These are phyloP conservation scores for Zoysia japonica DNA, from an alignment of 176 grass and related monocot genomes.

Conservation along the genomic window DNA sequence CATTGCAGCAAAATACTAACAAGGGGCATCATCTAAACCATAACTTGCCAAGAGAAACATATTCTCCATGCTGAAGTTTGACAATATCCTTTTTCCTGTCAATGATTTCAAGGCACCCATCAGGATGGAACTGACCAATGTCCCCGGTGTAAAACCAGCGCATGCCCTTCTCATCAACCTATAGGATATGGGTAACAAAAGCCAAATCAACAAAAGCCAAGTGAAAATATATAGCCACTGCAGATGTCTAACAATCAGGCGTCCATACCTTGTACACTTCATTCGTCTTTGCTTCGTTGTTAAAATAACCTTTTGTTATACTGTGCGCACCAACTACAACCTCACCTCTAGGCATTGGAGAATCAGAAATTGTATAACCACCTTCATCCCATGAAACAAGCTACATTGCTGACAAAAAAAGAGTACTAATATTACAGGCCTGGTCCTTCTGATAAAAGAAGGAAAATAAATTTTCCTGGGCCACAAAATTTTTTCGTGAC, in stretches of 20 bases:
- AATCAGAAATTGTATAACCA: slow-evolving; percentile 75
- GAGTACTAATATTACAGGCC: background rate
- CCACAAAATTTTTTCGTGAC: background rate
- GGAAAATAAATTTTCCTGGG: background rate
- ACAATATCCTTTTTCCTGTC: slow-evolving; percentile 95
- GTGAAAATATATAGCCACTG: slow-evolving; percentile 1
- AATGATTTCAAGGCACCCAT: slow-evolving; percentile 84
- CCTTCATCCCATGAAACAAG: slow-evolving; percentile 86
- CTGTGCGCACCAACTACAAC: slow-evolving; percentile 70
- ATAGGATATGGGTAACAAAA: background rate
- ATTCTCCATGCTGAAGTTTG: slow-evolving; percentile 95
- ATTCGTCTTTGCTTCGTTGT: slow-evolving; percentile 80
- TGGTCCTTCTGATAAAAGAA: background rate
- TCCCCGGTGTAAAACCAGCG: slow-evolving; percentile 91
- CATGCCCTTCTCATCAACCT: slow-evolving; percentile 76
- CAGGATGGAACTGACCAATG: slow-evolving; percentile 86
- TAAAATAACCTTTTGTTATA: slow-evolving; percentile 82
- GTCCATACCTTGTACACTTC: slow-evolving; percentile 71
- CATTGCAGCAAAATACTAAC: slow-evolving; percentile 14
- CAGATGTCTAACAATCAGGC: background rate
- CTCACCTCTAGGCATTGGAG: slow-evolving; percentile 83
- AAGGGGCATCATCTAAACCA: slow-evolving; percentile 4
- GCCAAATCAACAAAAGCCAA: background rate
- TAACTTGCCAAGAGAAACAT: slow-evolving; percentile 90
- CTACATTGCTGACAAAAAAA: slow-evolving; percentile 40